These are phyloP conservation scores for Phytophthora pini DNA, from an alignment of 352 stramenopile species.

Conservation along the genomic window DNA sequence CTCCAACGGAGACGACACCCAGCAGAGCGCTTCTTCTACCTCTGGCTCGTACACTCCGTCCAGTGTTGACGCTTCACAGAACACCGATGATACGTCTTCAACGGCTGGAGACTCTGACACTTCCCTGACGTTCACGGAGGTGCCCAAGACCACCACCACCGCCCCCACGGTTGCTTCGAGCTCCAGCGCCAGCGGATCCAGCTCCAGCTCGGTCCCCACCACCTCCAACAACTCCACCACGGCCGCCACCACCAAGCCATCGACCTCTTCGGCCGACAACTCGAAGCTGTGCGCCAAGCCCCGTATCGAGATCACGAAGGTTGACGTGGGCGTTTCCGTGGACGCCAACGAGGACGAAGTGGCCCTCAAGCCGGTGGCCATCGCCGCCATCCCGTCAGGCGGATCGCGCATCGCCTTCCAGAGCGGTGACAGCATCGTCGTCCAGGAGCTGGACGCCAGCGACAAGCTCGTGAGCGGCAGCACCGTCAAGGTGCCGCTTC, in stretches of 20 bases:
- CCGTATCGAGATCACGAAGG: constrained; percentile 46
- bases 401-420: constrained; percentile 61
- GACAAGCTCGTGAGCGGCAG: constrained; percentile 53
- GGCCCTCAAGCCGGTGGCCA: constrained; percentile 53
- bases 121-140: background rate
- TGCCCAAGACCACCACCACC: constrained; percentile 2
- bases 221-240: constrained; percentile 15
- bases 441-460: constrained; percentile 52
- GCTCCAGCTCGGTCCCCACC: background rate
- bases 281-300: constrained; percentile 53
- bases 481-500: constrained; percentile 41
- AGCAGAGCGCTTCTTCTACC: constrained; percentile 1
- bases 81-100: constrained; percentile 7
- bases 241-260: constrained; percentile 11
- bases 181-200: constrained; percentile 12
- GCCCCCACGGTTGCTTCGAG: constrained; percentile 6
- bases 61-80: constrained; percentile 4
- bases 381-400: constrained; percentile 48
- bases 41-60: constrained; percentile 4
- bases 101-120: constrained; percentile 11
- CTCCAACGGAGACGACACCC: constrained; percentile 9
- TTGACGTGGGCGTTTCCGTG: constrained; percentile 44
- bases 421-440: constrained; percentile 52
- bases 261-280: constrained; percentile 6
- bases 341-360: constrained; percentile 61